Evolutionary conservation across 371 early-diverging fungal genomes (phyloP), one percentile per base, ranked within the genome.

Genomic region (Rhizopus sp.): DNA sequence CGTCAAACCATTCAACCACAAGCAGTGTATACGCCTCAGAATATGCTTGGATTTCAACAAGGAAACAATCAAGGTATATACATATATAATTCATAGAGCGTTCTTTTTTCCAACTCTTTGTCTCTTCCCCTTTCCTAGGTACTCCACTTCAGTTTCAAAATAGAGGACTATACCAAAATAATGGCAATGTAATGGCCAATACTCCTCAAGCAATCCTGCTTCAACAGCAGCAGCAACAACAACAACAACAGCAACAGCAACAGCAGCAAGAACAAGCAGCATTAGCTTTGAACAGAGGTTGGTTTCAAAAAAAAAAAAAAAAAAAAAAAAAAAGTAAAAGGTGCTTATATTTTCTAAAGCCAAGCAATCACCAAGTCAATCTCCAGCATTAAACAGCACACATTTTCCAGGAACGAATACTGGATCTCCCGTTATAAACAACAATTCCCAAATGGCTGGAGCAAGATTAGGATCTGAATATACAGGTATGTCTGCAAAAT

Each of bases 331-430:
- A 30, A 42, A 31, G 44, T 12, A 56, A 17, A 45, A 40, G 10
- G 2, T 42, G 31, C 7, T 13, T 30, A 42, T 52, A 33, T 45
- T 17, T 46, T 6, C 33, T 12, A 12, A 55, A 77, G 77, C 72
- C 34, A 69, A 72, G 23, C 74, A 77, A 63, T 77, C 77, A 2
- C 77, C 77, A 30, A 68, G 64, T 37, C 77, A 77, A 51, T 77
- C 77, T 13, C 77, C 77, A 7, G 71, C 77, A 3, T 29, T 73
- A 12, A 73, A 71, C 32, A 69, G 60, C 50, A 48, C 68, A 2
- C 68, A 63, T 41, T 76, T 66, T 35, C 57, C 70, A 40, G 60
- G 55, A 13, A 59, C 60, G 31, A 15, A 53, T 3, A 52, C 53
- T 42, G 66, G 65, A 10, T 73, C 77, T 4, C 72, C 72, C 39